Conservation (phyloP, 768 basidiomycete species). For the Mycena belliarum region DNA sequence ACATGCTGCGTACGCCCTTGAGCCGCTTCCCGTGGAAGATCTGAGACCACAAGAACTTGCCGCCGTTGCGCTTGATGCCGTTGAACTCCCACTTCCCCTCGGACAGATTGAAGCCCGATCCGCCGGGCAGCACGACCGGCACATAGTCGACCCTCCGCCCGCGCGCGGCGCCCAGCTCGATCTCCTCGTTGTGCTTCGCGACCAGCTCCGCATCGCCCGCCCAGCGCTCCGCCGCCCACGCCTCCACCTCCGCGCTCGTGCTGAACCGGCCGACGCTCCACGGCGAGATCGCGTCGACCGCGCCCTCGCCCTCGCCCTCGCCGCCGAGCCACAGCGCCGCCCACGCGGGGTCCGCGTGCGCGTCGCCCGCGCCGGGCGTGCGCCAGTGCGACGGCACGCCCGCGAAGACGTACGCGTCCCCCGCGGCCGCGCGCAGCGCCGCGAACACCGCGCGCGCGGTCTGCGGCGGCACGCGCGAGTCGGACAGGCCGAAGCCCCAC, state of each 20-base stretch:
- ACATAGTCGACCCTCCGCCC: constrained; percentile 71
- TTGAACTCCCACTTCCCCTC: constrained; percentile 74
- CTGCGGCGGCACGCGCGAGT: constrained; percentile 8
- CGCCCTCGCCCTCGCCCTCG: constrained; percentile 30
- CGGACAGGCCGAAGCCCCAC: constrained; percentile 51
- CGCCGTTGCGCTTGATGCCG: constrained; percentile 69
- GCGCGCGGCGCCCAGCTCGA: constrained; percentile 23
- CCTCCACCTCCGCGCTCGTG: constrained; percentile 60
- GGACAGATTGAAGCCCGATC: constrained; percentile 74
- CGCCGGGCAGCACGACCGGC: constrained; percentile 82
- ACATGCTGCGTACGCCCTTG: constrained; percentile 38
- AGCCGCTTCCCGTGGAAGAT: constrained; percentile 65
- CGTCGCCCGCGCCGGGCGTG: constrained; percentile 60
- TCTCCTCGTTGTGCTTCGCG: constrained; percentile 45
- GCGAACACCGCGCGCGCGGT: constrained; percentile 5
- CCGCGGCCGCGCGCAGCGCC: neutral
- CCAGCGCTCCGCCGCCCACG: constrained; percentile 62
- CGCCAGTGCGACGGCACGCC: constrained; percentile 79
- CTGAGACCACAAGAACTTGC: constrained; percentile 79
- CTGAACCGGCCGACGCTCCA: constrained; percentile 80
- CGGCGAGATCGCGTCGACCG: constrained; percentile 76
- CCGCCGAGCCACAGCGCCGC: constrained; percentile 69
- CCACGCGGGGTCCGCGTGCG: constrained; percentile 67
- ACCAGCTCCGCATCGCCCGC: constrained; percentile 65
- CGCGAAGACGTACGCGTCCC: constrained; percentile 31